Percentiles rank a stretch among this genome's conserved stretches.
These are phyloP conservation scores for Thelephora terrestris DNA, from an alignment of 1,284 basidiomycete species.

Conservation along the genomic window DNA sequence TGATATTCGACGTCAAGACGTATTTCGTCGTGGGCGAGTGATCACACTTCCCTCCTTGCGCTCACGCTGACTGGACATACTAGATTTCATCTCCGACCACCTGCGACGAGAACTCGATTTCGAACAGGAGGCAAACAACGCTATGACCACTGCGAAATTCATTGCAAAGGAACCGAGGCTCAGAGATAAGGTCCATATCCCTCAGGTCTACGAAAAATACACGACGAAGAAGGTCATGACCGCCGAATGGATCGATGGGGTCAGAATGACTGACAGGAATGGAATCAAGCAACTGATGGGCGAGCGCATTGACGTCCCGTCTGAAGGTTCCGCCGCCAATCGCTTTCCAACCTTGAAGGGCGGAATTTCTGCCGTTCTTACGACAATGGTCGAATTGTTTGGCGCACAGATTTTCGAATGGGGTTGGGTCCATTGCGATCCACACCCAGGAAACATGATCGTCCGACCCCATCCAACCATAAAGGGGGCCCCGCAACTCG, in stretches of 20 bases:
- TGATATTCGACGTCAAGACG: conserved; percentile 68
- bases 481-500: conserved; percentile 61
- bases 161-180: conserved; percentile 59
- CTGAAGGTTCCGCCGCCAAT: conserved; percentile 9
- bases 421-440: conserved; percentile 81
- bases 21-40: conserved; percentile 62
- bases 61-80: background rate
- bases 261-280: conserved; percentile 61
- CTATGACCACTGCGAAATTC: conserved; percentile 46
- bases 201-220: conserved; percentile 63
- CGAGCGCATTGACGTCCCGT: conserved; percentile 21
- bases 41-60: background rate
- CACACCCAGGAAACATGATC: conserved; percentile 74
- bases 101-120: conserved; percentile 79
- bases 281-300: conserved; percentile 50
- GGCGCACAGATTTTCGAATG: conserved; percentile 80
- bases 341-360: conserved; percentile 38
- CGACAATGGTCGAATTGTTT: conserved; percentile 76
- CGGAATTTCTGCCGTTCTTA: conserved; percentile 58
- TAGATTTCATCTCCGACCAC: conserved; percentile 75
- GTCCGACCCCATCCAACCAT: conserved; percentile 62
- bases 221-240: conserved; percentile 74
- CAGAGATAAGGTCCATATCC: conserved; percentile 66
- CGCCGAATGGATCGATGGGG: conserved; percentile 82
- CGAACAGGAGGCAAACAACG: conserved; percentile 61